A percentile compares a stretch with the other conserved stretches of the same genome.
Conservation (phyloP, 2,329 filamentous ascomycete species). For the Penicillium sp. region DNA sequence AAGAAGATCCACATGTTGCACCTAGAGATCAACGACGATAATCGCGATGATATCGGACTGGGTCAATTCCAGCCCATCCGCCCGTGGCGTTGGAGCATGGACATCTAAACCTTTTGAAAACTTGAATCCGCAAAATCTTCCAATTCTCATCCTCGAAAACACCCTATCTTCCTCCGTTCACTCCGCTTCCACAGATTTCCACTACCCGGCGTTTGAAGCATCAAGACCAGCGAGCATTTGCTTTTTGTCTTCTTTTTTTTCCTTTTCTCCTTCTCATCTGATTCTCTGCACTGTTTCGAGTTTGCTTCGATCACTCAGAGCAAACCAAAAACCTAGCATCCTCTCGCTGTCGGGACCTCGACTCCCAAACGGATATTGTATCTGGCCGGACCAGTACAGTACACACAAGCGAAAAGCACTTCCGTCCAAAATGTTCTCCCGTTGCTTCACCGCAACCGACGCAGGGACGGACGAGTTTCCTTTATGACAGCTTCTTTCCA, state of each 20-base stretch:
- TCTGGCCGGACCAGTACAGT: constrained; percentile 22
- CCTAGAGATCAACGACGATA: constrained; percentile 36
- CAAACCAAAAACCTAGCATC: background rate
- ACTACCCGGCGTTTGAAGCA: constrained; percentile 20
- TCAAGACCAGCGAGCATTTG: constrained; percentile 19
- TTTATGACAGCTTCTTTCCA: background rate
- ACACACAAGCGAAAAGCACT: constrained; percentile 5
- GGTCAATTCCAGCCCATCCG: constrained; percentile 36
- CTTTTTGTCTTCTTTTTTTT: constrained; percentile 6
- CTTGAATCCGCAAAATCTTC: background rate
- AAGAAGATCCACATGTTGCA: constrained; percentile 38
- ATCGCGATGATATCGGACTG: constrained; percentile 28
- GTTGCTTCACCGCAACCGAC: background rate
- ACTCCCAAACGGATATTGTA: constrained; percentile 7
- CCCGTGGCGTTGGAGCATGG: constrained; percentile 45
- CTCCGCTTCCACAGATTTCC: background rate
- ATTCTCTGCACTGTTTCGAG: background rate
- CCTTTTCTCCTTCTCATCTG: too few species aligned
- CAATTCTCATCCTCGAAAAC: constrained; percentile 45
- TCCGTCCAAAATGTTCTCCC: background rate
- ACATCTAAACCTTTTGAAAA: constrained; percentile 30
- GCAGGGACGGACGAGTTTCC: background rate
- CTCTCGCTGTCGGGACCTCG: background rate
- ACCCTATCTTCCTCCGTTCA: background rate
- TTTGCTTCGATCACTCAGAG: background rate